Conservation (phyloP, 2,329 filamentous ascomycete genomes). For the Phyllosticta citriasiana region DNA sequence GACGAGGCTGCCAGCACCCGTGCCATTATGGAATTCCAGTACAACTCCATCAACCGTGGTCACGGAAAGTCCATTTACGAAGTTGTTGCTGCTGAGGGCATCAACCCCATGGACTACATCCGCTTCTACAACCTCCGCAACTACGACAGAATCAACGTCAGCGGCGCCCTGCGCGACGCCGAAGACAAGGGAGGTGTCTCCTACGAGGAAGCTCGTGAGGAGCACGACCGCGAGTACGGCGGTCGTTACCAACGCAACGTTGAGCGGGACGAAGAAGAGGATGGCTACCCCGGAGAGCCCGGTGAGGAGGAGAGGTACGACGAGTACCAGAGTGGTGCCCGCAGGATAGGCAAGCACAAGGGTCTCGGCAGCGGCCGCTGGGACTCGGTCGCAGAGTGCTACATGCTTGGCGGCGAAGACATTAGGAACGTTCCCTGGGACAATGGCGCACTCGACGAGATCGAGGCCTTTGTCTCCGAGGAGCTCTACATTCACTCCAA, state of each 20-base stretch:
- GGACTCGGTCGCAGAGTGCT: conserved; percentile 69
- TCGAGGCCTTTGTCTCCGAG: conserved; percentile 53
- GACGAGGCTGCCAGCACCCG: conserved; percentile 66
- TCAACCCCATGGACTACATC: conserved; percentile 65
- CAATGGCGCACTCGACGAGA: conserved; percentile 43
- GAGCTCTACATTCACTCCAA: conserved; percentile 59
- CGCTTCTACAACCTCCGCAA: conserved; percentile 77
- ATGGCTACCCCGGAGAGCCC: conserved; percentile 16
- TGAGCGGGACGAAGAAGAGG: conserved; percentile 20
- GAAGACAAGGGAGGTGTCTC: conserved; percentile 55
- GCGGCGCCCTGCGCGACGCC: conserved; percentile 48
- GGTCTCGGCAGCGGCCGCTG: conserved; percentile 46
- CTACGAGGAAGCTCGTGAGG: conserved; percentile 56
- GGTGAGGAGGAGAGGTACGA: conserved; percentile 42
- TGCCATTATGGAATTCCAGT: conserved; percentile 84
- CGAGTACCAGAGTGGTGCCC: conserved; percentile 62
- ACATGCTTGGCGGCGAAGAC: conserved; percentile 69
- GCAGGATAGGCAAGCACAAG: conserved; percentile 39
- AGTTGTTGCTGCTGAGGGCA: conserved; percentile 51
- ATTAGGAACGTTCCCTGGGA: conserved; percentile 56
- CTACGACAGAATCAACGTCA: conserved; percentile 73
- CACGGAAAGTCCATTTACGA: conserved; percentile 66
- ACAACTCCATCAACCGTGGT: conserved; percentile 67
- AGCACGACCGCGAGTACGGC: conserved; percentile 48
- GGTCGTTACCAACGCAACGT: conserved; percentile 23